Evolutionary conservation across 345 rosid genomes (phyloP), one percentile per base, ranked within the genome.

Genomic region (Hypericum androsaemum): DNA sequence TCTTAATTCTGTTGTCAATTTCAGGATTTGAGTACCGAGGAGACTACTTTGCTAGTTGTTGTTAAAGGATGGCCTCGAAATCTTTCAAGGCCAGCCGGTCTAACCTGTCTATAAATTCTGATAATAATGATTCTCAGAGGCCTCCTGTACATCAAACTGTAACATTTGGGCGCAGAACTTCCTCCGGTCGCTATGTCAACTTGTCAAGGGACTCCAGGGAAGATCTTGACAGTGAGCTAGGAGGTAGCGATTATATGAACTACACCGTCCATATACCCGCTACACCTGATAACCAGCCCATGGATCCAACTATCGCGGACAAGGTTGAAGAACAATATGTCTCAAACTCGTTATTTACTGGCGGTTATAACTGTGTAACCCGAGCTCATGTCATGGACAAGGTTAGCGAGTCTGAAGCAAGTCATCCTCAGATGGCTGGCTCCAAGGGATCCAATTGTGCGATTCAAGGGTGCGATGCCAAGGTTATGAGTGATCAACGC

Each of bases 71-170:
- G 96, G 75, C 96, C 10, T 82, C 95, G 2, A 84, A 40, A 40
- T 80, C 78, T 13, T 90, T 79, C 64, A 75, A 64, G 65, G 72
- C 56, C 6, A 87, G 74, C 63, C 71, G 74, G 51, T 87, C 96
- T 6, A 43, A 43, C 12, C n/a, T 43, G 12, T 43, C 47, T 12
- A 43, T 43, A 43, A 43, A 11, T 16, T 43, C 47, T 7, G 47
- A 43, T 16, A 16, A 10, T 12, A 43, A 12, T 12, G 47, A 43
- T 7, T 12, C 9, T 8, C 47, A 43, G 47, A 12, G 47, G 47
- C 47, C 47, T 12, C 47, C 47, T 7, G 15, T 43, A 7, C 47
- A 12, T 12, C 47, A 12, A 16, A 43, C 47, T 12, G 47, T 43
- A 16, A 43, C 47, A 16, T 43, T 43, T 5, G 47, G 47, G 14